Percentiles rank a stretch among this genome's conserved stretches.
Evolutionary conservation across 164 flowering plant species (phyloP).

Genomic region (Nelumbo lutea): DNA sequence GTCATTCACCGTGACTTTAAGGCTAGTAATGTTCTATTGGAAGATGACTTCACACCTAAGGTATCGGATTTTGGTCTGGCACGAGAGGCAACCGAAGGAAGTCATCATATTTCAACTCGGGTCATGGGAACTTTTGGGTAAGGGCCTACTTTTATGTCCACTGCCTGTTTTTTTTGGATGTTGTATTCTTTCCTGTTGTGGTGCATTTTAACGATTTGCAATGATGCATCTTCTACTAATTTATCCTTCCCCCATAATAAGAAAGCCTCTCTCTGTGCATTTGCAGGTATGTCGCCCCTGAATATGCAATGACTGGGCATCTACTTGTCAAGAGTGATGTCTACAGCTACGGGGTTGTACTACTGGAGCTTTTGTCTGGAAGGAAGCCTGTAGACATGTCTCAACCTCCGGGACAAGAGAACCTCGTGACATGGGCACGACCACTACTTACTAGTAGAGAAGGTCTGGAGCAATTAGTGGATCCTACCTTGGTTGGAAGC

Average conservation of each 20-base stretch:
- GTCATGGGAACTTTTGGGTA: slow-evolving; percentile 85
- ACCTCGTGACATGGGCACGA: background rate
- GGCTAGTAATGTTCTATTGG: slow-evolving; percentile 20
- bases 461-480: background rate
- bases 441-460: background rate
- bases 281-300: background rate
- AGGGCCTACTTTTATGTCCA: background rate
- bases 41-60: slow-evolving; percentile 63
- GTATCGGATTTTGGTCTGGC: slow-evolving; percentile 83
- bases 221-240: too few species aligned
- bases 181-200: too few species aligned
- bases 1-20: background rate
- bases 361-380: background rate
- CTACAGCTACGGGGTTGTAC: background rate
- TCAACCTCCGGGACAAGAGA: background rate
- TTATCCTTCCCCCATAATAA: too few species aligned
- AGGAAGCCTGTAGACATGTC: slow-evolving; percentile 1
- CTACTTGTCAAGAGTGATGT: background rate
- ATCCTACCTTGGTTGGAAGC: background rate
- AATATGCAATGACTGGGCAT: slow-evolving; percentile 1
- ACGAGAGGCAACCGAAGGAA: slow-evolving; percentile 48
- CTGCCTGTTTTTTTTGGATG: slow-evolving; percentile 45
- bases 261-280: background rate
- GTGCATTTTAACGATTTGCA: too few species aligned
- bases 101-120: slow-evolving; percentile 52